Conservation (phyloP, 306 rosid genomes). For the Casuarina glauca region DNA sequence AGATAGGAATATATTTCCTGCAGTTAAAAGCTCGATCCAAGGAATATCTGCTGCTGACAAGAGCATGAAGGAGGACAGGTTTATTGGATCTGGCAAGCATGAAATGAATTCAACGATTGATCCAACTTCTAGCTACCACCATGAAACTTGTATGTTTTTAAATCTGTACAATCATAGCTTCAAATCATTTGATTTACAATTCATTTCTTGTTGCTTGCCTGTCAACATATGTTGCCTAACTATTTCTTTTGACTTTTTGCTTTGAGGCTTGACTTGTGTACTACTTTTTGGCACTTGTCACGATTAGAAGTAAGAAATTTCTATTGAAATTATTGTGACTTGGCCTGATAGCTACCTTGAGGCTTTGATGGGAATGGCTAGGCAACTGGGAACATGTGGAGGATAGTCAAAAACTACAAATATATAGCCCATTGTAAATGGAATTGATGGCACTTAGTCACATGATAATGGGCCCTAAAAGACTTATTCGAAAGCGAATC, state of each 20-base stretch:
- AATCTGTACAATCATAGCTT: neutral
- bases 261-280: neutral
- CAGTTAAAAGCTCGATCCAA: constrained; percentile 54
- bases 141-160: constrained; percentile 41
- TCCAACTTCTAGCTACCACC: constrained; percentile 38
- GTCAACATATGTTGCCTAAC: neutral
- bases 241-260: neutral
- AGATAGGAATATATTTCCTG: constrained; percentile 58
- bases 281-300: neutral
- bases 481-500: neutral
- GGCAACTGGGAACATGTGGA: neutral
- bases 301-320: neutral
- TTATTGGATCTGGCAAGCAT: constrained; percentile 42
- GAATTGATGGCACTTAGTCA: neutral
- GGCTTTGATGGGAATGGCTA: neutral
- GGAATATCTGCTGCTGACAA: constrained; percentile 49
- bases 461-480: neutral
- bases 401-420: neutral
- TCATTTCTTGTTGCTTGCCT: neutral
- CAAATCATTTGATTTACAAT: neutral
- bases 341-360: neutral
- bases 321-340: neutral
- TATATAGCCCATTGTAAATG: neutral
- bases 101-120: constrained; percentile 40
- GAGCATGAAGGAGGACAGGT: constrained; percentile 43